Evolutionary conservation across 805 yeast species (phyloP), one percentile per base, ranked within the genome.

Genomic region (Jamesozyma lodderae): DNA sequence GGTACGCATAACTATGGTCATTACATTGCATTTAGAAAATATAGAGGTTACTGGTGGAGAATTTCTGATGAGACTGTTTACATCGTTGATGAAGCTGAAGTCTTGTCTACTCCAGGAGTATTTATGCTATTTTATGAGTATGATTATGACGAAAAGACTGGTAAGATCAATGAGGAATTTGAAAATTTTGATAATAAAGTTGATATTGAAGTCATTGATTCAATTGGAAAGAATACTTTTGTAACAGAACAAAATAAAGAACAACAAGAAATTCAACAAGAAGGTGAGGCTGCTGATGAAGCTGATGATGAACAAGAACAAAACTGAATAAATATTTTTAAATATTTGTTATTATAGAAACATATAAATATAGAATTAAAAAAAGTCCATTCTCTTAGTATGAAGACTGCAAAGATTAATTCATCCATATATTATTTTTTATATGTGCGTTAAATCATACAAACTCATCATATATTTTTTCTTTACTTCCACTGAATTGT

Each of bases 1-100:
- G 98, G 98, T 35, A 82, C 95, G 1, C 96, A 92, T 51, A 87
- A 90, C 51, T 92, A 86, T 57, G 98, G 98, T n/a, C 98, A 90
- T 60, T 90, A 90, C 56, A 83, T 90, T 43, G 86, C 94, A 30
- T 90, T 74, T 63, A 75, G 96, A 53, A 80, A 77, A 52, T 72
- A 66, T 41, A 73, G 94, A 47, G 92, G 88, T 2, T 70, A 77
- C 9, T 90, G 98, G 98, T 88, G 96, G 95, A 74, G 95, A 56
- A 80, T 88, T 15, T 81, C 92, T 49, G 98, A 92, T 60, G 95
- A 87, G 54, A 77, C 79, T 3, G 94, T 88, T 3, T 77, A 85
- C 42, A 70, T 83, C 23, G 86, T 85, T 3, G 72, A 77, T 10
- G 95, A 85, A 55, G 72, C 72, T 3, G 95, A 88, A 54, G 96